These are phyloP conservation scores for Phytophthora cactorum DNA, from an alignment of 352 stramenopile genomes.

Conservation along the genomic window DNA sequence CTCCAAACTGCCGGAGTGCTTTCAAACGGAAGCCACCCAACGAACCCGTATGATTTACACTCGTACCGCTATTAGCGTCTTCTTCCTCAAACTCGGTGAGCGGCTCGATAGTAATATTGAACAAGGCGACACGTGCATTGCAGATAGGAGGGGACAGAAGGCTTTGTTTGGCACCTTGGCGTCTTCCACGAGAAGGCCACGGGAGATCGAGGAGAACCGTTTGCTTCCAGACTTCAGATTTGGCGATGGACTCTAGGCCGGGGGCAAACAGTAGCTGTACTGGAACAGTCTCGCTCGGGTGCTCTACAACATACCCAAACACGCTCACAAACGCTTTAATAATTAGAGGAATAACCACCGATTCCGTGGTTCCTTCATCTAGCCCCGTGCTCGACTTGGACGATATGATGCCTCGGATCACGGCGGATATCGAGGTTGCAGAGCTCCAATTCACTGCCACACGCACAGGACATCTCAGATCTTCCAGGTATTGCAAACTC, in stretches of 20 bases:
- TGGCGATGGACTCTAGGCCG: conserved; percentile 23
- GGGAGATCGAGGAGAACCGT: conserved; percentile 49
- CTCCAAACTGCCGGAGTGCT: conserved; percentile 39
- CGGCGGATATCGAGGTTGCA: conserved; percentile 34
- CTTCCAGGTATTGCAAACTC: conserved; percentile 53
- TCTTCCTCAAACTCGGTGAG: conserved; percentile 21
- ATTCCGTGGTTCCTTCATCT: conserved; percentile 10
- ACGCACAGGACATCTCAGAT: conserved; percentile 47
- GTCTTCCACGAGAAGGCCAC: conserved; percentile 31
- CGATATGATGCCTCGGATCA: conserved; percentile 53
- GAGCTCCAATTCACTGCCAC: conserved; percentile 58
- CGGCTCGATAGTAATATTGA: conserved; percentile 67
- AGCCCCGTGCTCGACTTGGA: conserved; percentile 39
- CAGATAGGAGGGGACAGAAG: conserved; percentile 19
- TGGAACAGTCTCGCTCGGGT: conserved; percentile 51
- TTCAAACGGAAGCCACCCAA: conserved; percentile 32
- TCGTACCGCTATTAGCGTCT: conserved; percentile 9
- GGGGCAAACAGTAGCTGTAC: conserved; percentile 51
- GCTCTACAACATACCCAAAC: conserved; percentile 39
- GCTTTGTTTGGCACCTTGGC: conserved; percentile 7
- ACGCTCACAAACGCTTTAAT: conserved; percentile 55
- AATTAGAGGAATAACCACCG: conserved; percentile 43
- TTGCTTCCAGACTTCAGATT: conserved; percentile 52
- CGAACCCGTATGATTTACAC: conserved; percentile 20
- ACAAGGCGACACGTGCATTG: conserved; percentile 50